phyloP scores from a whole-genome alignment of 805 yeast genomes.

The Debaryomyces prosopidis region DNA sequence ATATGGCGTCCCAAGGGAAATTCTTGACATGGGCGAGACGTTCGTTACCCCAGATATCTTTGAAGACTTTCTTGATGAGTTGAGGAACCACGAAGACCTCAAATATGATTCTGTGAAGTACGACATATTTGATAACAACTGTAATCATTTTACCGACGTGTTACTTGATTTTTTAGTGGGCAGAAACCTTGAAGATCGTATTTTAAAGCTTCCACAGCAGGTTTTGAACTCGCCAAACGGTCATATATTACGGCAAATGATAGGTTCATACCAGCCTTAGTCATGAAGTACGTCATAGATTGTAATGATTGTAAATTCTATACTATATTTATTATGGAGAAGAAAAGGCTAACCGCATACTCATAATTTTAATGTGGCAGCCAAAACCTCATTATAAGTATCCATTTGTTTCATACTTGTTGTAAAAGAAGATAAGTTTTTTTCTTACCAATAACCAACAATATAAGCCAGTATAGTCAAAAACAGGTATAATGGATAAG shows the following conservation, averaged over 20 bases:
- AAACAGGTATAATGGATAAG: background rate
- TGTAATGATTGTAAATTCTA: too few species aligned
- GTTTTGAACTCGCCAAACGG: slow-evolving; percentile 45
- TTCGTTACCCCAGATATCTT: slow-evolving; percentile 52
- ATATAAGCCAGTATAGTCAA: background rate
- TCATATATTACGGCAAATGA: slow-evolving; percentile 31
- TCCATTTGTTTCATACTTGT: slow-evolving; percentile 1
- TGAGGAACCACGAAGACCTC: slow-evolving; percentile 34
- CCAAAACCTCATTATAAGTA: background rate
- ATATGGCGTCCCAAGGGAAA: slow-evolving; percentile 57
- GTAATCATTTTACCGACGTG: slow-evolving; percentile 67
- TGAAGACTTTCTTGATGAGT: slow-evolving; percentile 52
- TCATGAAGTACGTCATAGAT: background rate
- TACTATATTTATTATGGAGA: background rate
- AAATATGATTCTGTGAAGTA: slow-evolving; percentile 50
- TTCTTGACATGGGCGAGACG: slow-evolving; percentile 55
- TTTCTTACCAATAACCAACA: background rate
- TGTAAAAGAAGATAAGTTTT: background rate
- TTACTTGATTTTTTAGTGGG: slow-evolving; percentile 59
- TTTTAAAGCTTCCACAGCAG: slow-evolving; percentile 51
- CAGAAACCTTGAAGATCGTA: slow-evolving; percentile 52
- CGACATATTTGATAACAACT: slow-evolving; percentile 62
- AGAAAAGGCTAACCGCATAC: background rate
- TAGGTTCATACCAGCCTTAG: slow-evolving; percentile 17
- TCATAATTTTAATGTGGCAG: background rate